A percentile compares a stretch with the other conserved stretches of the same genome.
Conservation (phyloP, 306 rosid genomes). For the Inga laurina region DNA sequence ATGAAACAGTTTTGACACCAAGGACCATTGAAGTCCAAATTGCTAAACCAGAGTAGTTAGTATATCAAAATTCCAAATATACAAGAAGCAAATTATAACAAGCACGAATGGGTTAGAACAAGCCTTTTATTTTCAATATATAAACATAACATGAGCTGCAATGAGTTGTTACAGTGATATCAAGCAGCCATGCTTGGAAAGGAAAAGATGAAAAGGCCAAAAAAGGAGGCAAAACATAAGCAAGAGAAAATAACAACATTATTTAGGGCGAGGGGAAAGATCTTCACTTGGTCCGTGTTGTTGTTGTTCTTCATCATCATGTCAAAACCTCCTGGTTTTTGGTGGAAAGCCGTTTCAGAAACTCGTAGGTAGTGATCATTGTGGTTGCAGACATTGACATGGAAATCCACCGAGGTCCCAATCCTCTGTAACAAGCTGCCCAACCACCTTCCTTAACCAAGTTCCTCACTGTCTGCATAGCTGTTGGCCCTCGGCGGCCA, state of each 20-base stretch:
- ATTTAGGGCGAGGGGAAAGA: conserved; percentile 33
- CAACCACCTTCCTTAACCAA: conserved; percentile 88
- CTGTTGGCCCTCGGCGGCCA: conserved; percentile 71
- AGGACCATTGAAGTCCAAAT: background rate
- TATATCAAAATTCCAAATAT: conserved; percentile 27
- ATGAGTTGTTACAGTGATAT: conserved; percentile 39
- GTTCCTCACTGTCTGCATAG: conserved; percentile 71
- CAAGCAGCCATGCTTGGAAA: conserved; percentile 25
- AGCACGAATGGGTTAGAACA: conserved; percentile 23
- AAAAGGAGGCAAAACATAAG: conserved; percentile 15
- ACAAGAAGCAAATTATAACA: conserved; percentile 28
- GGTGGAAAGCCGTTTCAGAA: conserved; percentile 79
- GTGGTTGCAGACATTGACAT: conserved; percentile 94
- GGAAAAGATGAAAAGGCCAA: background rate
- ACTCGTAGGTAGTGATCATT: conserved; percentile 94
- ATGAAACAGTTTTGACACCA: background rate
- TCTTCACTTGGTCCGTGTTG: conserved; percentile 9
- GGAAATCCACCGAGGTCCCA: conserved; percentile 89
- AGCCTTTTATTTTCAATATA: conserved; percentile 3
- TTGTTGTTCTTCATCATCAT: conserved; percentile 30
- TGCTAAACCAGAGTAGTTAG: background rate
- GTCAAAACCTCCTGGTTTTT: conserved; percentile 69
- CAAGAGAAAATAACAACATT: conserved; percentile 24
- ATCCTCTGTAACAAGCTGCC: conserved; percentile 86
- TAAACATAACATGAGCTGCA: conserved; percentile 30